These are phyloP conservation scores for Phialophora verrucosa DNA, from an alignment of 2,329 filamentous ascomycete species.

Conservation along the genomic window DNA sequence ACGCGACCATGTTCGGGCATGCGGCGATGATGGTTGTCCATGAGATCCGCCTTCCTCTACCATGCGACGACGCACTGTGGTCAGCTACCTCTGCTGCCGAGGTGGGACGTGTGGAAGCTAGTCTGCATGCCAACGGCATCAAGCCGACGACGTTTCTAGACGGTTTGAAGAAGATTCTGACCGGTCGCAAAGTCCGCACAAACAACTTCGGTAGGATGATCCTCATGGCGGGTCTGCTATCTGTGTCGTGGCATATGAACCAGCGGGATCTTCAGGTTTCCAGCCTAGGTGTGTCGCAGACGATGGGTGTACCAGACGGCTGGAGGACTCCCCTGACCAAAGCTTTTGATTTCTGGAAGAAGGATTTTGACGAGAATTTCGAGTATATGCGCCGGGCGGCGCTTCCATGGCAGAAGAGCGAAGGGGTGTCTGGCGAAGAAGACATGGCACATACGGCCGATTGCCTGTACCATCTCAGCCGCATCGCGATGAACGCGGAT, in stretches of 20 bases:
- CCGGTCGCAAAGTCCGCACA: slow-evolving; percentile 81
- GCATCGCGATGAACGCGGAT: slow-evolving; percentile 97
- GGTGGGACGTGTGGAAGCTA: slow-evolving; percentile 81
- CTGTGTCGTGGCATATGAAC: slow-evolving; percentile 97
- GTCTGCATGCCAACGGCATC: slow-evolving; percentile 77
- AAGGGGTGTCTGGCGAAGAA: slow-evolving; percentile 56
- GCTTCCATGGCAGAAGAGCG: slow-evolving; percentile 38
- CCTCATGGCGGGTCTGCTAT: slow-evolving; percentile 89
- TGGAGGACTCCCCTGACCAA: slow-evolving; percentile 85
- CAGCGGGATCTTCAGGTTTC: slow-evolving; percentile 94
- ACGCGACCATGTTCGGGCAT: slow-evolving; percentile 97
- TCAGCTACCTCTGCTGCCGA: slow-evolving; percentile 85
- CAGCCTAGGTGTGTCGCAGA: slow-evolving; percentile 72
- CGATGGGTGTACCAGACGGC: slow-evolving; percentile 80
- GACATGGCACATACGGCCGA: slow-evolving; percentile 84
- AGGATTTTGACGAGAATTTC: slow-evolving; percentile 82
- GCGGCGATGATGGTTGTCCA: slow-evolving; percentile 96
- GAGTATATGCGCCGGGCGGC: slow-evolving; percentile 41
- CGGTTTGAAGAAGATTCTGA: slow-evolving; percentile 85
- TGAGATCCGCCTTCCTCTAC: slow-evolving; percentile 87
- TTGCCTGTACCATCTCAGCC: slow-evolving; percentile 88
- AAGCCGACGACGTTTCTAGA: slow-evolving; percentile 88
- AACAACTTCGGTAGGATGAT: slow-evolving; percentile 92
- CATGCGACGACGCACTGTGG: slow-evolving; percentile 93
- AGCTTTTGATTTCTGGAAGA: slow-evolving; percentile 92